Evolutionary conservation across 1,139 yeast species (phyloP), one percentile per base, ranked within the genome.

Genomic region (Spathaspora sp.): DNA sequence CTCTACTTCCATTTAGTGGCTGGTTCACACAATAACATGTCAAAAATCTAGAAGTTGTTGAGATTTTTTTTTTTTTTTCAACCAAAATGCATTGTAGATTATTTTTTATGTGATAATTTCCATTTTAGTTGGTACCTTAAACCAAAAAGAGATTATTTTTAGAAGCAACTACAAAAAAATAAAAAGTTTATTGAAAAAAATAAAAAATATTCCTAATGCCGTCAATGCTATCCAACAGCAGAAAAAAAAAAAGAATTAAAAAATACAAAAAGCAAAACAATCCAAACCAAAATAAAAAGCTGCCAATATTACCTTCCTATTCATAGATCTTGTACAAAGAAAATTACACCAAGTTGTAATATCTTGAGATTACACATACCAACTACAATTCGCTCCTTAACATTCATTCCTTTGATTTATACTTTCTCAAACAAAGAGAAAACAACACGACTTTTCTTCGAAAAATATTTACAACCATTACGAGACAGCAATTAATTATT

Each of bases 401-500:
- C 27, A 34, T 17, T 17, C 24, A 17, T 9, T 13, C 34, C 7
- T 4, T 33, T 33, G 20, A 34, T 34, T 5, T 34, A n/a, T 17
- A 29, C 10, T 27, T 11, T 2, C 11, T 2, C 4, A 20, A 20
- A 20, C 23, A 20, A 20, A 20, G 25, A 24, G 4, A 38, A 38
- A 16, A 38, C 3, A 38, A 23, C 20, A 16, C 34, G 16, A 3
- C 26, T 3, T 8, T 17, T 23, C 16, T n/a, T 13, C 8, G 10
- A 38, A 9, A 38, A 16, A 16, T 13, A 38, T 6, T 23, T 4
- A 18, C 11, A 5, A 37, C 15, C n/a, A 5, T 9, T 9, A 20
- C 39, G 15, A 38, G 40, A 38, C 40, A 38, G 40, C 27, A 38
- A 38, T 25, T 38, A 38, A 38, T 6, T 23, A 18, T 20, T 38